Conservation (phyloP, 805 yeast species). For the Candida hungchunana region DNA sequence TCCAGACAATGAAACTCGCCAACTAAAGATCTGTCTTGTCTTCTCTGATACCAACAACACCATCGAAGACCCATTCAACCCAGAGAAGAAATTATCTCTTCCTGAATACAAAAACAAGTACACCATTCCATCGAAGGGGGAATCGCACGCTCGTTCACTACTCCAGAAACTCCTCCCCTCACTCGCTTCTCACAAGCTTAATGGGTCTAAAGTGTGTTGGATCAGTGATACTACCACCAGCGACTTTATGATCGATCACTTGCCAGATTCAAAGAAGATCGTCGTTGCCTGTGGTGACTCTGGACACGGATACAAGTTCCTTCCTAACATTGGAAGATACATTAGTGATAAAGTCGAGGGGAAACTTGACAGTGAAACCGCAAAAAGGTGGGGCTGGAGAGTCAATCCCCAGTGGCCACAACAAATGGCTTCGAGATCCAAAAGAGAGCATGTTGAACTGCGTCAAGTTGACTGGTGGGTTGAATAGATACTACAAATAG, state of each 20-base stretch:
- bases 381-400: slow-evolving; percentile 32
- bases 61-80: slow-evolving; percentile 17
- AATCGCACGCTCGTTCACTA: slow-evolving; percentile 25
- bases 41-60: slow-evolving; percentile 28
- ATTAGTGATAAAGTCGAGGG: slow-evolving; percentile 32
- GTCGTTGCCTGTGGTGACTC: slow-evolving; percentile 46
- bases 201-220: slow-evolving; percentile 38
- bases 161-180: slow-evolving; percentile 37
- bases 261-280: slow-evolving; percentile 31
- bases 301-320: slow-evolving; percentile 43
- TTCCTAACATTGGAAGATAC: slow-evolving; percentile 44
- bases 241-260: slow-evolving; percentile 37
- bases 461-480: slow-evolving; percentile 15
- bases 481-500: not conserved
- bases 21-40: slow-evolving; percentile 35
- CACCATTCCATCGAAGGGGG: slow-evolving; percentile 32
- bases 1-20: slow-evolving; percentile 35
- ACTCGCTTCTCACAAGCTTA: slow-evolving; percentile 30
- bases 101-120: slow-evolving; percentile 33
- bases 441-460: slow-evolving; percentile 19
- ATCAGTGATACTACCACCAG: slow-evolving; percentile 38
- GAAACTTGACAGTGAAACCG: slow-evolving; percentile 22
- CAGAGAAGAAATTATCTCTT: slow-evolving; percentile 24
- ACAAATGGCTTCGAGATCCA: slow-evolving; percentile 14
- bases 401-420: slow-evolving; percentile 16